Base-by-base conservation (phyloP, 805 yeast species). In the Cephaloascus albidus region DNA sequence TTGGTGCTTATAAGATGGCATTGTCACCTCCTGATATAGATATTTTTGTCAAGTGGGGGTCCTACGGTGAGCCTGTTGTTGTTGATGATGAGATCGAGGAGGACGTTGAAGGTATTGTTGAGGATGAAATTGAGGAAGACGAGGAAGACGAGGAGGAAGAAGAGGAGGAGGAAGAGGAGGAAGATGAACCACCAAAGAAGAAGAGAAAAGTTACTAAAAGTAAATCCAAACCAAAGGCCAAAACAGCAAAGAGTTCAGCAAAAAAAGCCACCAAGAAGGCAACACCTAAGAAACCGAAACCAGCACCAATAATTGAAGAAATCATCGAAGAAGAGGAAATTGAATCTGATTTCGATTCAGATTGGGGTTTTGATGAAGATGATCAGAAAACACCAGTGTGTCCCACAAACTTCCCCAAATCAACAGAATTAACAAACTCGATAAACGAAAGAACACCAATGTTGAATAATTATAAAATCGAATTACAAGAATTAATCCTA, bases 1-100 rank as follows among this genome's bases (percentile, higher is more conserved):
- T 59, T 37, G 55, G 55, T 37, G 84, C 84, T 1, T 78, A 74
- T 50, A 58, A 66, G 43, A 64, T 76, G 49, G 79, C 86, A 1
- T 51, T 62, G 20, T 71, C 73, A 28, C 75, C 81, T 2, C 71
- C 76, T 1, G 57, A 58, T 15, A 52, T 65, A 15, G 75, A 71
- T 30, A 76, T 65, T 20, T 67, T 71, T 44, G 65, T 63, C 8
- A 49, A 51, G 33, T 65, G 49, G 55, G 72, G 66, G 18, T 61
- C 65, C 40, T 53, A 58, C 48, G 76, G 72, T 1, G 63, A 60
- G 43, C 67, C 69, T 4, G 40, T 35, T 14, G 48, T 42, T 17
- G 44, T 38, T 3, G 50, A 44, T 15, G 48, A 43, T 34, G 49
- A 23, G 12, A 23, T 23, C 28, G 44, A 26, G 45, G 37, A 45